A percentile compares a stretch with the other conserved stretches of the same genome.
phyloP scores from a whole-genome alignment of 176 grass and related monocot species.

The Puya raimondii region DNA sequence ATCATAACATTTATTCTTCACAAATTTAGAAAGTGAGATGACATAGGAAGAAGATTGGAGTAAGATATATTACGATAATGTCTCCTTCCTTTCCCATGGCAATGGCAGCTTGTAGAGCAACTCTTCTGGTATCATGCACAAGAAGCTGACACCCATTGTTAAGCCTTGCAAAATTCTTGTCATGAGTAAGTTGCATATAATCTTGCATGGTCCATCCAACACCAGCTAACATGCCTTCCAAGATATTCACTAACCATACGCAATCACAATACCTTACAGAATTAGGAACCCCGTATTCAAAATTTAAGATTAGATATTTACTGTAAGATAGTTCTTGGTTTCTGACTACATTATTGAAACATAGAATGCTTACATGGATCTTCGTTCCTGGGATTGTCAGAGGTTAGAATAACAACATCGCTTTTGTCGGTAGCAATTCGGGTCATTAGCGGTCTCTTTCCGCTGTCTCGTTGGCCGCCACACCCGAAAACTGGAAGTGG shows the following conservation, averaged over 20 bases:
- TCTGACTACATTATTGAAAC: background rate
- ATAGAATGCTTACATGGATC: constrained; percentile 18
- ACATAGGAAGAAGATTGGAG: background rate
- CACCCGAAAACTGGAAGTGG: constrained; percentile 18
- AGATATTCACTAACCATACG: background rate
- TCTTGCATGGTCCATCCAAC: constrained; percentile 5
- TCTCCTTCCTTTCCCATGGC: constrained; percentile 14
- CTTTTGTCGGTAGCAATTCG: constrained; percentile 21
- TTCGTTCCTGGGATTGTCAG: constrained; percentile 30
- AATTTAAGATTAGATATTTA: background rate
- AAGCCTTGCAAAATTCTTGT: background rate
- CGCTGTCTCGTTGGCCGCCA: constrained; percentile 15
- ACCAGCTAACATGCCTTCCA: constrained; percentile 7
- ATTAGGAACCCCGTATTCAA: background rate
- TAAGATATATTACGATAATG: constrained; percentile 4
- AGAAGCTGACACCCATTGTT: background rate
- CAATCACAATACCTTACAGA: background rate
- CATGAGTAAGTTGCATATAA: background rate
- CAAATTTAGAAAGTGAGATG: background rate
- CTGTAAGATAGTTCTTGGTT: background rate
- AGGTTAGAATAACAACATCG: constrained; percentile 25
- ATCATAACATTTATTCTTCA: background rate
- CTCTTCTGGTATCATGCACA: constrained; percentile 2
- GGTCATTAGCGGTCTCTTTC: constrained; percentile 28
- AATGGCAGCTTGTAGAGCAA: constrained; percentile 2